Conservation (phyloP, 116 monocot genomes). For the Phalaenopsis hybrid region DNA sequence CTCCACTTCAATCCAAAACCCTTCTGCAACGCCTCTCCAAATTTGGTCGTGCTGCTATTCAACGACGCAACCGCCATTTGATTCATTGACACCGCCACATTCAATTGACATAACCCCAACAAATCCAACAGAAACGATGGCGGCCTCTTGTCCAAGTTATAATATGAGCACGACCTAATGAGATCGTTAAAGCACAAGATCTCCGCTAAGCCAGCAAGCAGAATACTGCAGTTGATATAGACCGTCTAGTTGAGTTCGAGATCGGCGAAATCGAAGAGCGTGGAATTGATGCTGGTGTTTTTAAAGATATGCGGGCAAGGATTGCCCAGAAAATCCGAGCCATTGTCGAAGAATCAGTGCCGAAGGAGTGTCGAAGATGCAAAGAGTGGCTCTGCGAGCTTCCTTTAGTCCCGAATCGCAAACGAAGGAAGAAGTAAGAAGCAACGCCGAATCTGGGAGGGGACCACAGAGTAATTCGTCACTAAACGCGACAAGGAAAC, state of each 20-base stretch:
- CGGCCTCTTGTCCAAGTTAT: background rate
- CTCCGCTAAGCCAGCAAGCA: no score
- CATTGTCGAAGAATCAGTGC: no score
- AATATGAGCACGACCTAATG: slow-evolving; percentile 4
- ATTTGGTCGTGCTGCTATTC: background rate
- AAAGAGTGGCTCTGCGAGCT: no score
- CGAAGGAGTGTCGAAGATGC: no score
- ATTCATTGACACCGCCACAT: slow-evolving; percentile 1
- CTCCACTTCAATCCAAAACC: slow-evolving; percentile 34
- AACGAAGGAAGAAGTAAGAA: no score
- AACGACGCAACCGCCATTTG: background rate
- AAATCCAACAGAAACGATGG: background rate
- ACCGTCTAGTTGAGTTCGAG: slow-evolving; percentile 3
- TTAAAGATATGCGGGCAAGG: background rate
- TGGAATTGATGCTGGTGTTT: slow-evolving; percentile 16
- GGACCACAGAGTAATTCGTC: no score
- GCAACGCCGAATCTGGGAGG: no score
- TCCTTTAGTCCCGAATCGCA: no score
- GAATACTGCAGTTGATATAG: background rate
- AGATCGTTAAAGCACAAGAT: background rate
- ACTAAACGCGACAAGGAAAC: no score
- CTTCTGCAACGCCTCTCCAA: slow-evolving; percentile 7
- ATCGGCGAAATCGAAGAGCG: slow-evolving; percentile 1
- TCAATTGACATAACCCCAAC: background rate
- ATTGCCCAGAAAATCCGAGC: background rate